Base-by-base conservation (phyloP, 2,329 filamentous ascomycete genomes). In the Pseudocercospora musae region DNA sequence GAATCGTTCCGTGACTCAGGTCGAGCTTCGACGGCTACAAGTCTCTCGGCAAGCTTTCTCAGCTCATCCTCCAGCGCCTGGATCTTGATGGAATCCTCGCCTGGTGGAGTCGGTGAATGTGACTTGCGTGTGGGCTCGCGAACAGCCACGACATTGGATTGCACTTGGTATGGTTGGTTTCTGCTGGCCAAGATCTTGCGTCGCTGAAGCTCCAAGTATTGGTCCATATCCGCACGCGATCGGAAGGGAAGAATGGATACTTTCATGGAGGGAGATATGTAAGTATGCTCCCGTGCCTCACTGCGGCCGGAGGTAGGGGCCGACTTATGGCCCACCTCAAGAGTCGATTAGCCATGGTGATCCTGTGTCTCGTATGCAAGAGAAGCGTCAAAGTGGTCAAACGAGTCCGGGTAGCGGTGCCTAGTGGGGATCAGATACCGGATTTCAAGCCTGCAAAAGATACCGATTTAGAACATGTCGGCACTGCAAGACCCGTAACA, bases 191-290 rank as follows among this genome's bases (percentile, higher is more conserved):
- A 58, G 11, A 63, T 63, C 53, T 63, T 63, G 15, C 61, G 57
- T 25, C 61, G 61, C 46, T 63, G 61, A 40, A 57, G 31, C 53
- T 63, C 61, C 61, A 63, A 25, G 40, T 63, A 63, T 9, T 58
- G 59, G 5, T 63, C 61, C 61, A 63, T 63, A 44, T 63, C 40
- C 44, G 44, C 37, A 31, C 23, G 31, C 29, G 53, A 56, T 25
- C 11, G 31, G 42, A 25, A 56, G 5, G 33, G 53, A 40, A 44
- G 50, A 27, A 56, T 56, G 31, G 53, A 42, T 9, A 56, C 53
- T 23, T 55, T 42, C 53, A 54, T 54, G 44, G 48, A 52, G 48
- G 9, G 21, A 52, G 48, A 23, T 52, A 10, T 29, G 48, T 52
- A 52, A 52, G 48, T 52, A 52, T 31, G 11, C 20, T 8, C 48